Evolutionary conservation across 768 basidiomycete genomes (phyloP), one percentile per base, ranked within the genome.

Genomic region (Fomitopsis pulvina): DNA sequence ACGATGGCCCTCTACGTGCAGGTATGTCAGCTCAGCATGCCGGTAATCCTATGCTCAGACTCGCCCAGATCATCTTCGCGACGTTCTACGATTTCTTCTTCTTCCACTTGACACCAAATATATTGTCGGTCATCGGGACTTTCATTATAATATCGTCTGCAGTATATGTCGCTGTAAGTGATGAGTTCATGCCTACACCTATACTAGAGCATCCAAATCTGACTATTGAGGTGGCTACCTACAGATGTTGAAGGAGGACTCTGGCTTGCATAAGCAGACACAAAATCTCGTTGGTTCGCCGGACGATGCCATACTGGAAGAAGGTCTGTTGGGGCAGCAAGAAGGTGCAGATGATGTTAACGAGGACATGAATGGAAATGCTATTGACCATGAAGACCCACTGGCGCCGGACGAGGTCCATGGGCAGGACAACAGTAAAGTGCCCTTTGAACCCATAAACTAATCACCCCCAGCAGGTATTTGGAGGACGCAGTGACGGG

Each of bases 131-230:
- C 4, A 56, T 80, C 12, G 90, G 90, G 0, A 81, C 80, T 1
- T 41, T 68, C 3, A 77, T 89, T 47, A 91, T 90, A 55, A 63
- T 87, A 37, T 55, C 68, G 2, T 75, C 78, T 10, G 86, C 86
- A 0, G 54, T 82, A n/a, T 87, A 78, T 60, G 77, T 84, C 30
- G 84, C 79, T 9, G 84, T 88, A 63, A 56, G 77, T 63, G 32
- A n/a, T n/a, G n/a, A n/a, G 32, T 34, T 20, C 8, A 11, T 11
- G 11, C 40, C 8, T 9, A 41, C 40, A n/a, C n/a, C n/a, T n/a
- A n/a, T n/a, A n/a, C n/a, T n/a, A n/a, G n/a, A n/a, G n/a, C n/a
- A n/a, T n/a, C n/a, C n/a, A 16, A 32, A 32, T 8, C 30, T 32
- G 30, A 32, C 16, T 8, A 7, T 32, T 32, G 30, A 32, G 8